Evolutionary conservation across 805 yeast species (phyloP).

Genomic region (Nakazawaea laoshanensis): DNA sequence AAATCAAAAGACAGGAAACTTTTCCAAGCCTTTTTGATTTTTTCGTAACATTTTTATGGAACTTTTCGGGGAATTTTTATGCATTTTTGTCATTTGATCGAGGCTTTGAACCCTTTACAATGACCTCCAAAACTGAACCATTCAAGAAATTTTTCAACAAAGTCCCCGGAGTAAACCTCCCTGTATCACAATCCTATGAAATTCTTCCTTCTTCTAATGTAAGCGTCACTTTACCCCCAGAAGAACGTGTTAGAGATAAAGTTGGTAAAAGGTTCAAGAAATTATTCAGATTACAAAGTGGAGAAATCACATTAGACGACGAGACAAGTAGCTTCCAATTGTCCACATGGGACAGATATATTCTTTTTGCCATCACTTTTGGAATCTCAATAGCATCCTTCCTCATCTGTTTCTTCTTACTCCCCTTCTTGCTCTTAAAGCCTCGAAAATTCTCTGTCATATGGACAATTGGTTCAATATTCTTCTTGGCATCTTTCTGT

Average conservation of each 20-base stretch:
- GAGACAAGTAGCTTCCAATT: constrained; percentile 35
- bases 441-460: constrained; percentile 38
- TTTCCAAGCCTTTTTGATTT: too few relatives aligned
- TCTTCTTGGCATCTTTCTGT: constrained; percentile 38
- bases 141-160: constrained; percentile 12
- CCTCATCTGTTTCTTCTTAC: constrained; percentile 31
- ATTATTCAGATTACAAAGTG: constrained; percentile 9
- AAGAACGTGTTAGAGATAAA: constrained; percentile 9
- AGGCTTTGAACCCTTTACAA: neutral
- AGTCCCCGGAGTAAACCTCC: constrained; percentile 16
- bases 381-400: constrained; percentile 65
- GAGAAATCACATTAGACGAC: constrained; percentile 23
- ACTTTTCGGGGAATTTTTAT: too few relatives aligned
- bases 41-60: too few relatives aligned
- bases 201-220: constrained; percentile 9
- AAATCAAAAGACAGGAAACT: too few relatives aligned
- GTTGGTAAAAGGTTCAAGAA: constrained; percentile 11
- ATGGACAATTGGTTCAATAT: constrained; percentile 37
- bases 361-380: constrained; percentile 69
- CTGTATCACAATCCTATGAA: constrained; percentile 10
- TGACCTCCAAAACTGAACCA: constrained; percentile 11
- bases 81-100: neutral
- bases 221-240: constrained; percentile 10
- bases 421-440: constrained; percentile 31
- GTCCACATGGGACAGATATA: constrained; percentile 39